phyloP scores from a whole-genome alignment of 2,329 filamentous ascomycete species.

The Calonectria henricotiae region DNA sequence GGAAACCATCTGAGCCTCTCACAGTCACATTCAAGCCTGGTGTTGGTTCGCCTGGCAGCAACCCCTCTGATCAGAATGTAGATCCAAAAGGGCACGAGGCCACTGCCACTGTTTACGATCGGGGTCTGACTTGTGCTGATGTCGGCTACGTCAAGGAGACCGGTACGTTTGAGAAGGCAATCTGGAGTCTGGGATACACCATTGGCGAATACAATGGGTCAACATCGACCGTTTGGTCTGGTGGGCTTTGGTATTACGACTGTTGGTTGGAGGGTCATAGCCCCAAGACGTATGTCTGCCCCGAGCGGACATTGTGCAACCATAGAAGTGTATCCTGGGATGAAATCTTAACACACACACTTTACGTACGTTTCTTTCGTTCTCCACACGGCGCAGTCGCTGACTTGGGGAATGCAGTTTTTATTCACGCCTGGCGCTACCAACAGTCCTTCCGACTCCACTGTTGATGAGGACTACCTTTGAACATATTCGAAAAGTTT shows the following conservation, averaged over 20 bases:
- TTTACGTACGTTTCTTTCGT: neutral
- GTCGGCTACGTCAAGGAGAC: neutral
- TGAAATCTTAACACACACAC: neutral
- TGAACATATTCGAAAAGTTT: too few relatives aligned
- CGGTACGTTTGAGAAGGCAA: neutral
- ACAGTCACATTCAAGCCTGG: neutral
- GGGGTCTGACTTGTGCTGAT: neutral
- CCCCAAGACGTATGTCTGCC: neutral
- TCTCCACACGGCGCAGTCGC: neutral
- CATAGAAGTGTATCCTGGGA: neutral
- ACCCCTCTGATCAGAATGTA: neutral
- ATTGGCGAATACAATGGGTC: neutral
- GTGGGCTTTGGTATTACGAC: neutral
- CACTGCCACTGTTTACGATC: neutral
- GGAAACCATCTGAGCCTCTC: neutral
- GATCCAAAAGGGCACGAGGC: neutral
- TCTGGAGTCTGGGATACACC: conserved; percentile 4
- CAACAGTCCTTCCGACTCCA: neutral
- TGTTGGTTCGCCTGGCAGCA: neutral
- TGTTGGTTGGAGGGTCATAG: neutral
- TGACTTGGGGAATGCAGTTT: neutral
- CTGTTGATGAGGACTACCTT: neutral
- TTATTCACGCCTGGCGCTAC: neutral
- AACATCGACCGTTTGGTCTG: neutral
- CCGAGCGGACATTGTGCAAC: neutral